Conservation (phyloP, 345 rosid species). For the Physaria fendleri region DNA sequence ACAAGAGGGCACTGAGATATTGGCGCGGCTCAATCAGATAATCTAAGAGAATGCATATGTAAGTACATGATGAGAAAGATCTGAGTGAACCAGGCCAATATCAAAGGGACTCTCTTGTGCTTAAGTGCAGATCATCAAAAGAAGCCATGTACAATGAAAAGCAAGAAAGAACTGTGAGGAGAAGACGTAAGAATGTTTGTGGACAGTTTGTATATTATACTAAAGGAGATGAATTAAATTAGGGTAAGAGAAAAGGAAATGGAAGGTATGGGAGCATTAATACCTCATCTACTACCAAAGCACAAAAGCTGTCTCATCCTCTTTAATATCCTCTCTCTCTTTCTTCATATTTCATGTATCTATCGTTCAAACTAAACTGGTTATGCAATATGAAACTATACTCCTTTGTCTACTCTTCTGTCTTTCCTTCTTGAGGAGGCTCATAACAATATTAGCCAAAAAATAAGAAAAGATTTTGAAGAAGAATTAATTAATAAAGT, state of each 20-base stretch:
- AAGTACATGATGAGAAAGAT: constrained; percentile 5
- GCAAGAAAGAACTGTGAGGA: constrained; percentile 24
- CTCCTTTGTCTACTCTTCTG: constrained; percentile 19
- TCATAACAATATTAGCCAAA: not conserved
- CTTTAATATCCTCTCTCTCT: constrained; percentile 38
- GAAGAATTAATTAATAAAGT: constrained; percentile 26
- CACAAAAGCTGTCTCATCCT: constrained; percentile 59
- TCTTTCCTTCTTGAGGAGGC: constrained; percentile 12
- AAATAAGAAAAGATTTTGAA: not conserved
- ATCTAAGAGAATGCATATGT: not conserved
- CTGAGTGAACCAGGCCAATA: constrained; percentile 99
- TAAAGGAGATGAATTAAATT: constrained; percentile 36
- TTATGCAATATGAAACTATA: constrained; percentile 26
- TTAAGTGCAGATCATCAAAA: not conserved
- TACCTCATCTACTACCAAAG: constrained; percentile 66
- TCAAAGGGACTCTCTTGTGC: constrained; percentile 47
- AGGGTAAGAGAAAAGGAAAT: constrained; percentile 25
- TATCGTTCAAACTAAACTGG: constrained; percentile 24
- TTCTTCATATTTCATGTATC: not conserved
- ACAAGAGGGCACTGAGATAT: constrained; percentile 77
- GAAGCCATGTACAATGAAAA: not conserved
- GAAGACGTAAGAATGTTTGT: constrained; percentile 48
- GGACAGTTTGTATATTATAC: too few species aligned
- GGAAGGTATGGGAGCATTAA: constrained; percentile 62
- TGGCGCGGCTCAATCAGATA: constrained; percentile 97